These are phyloP conservation scores for Microdochium nivale DNA, from an alignment of 2,329 filamentous ascomycete genomes.

Conservation along the genomic window DNA sequence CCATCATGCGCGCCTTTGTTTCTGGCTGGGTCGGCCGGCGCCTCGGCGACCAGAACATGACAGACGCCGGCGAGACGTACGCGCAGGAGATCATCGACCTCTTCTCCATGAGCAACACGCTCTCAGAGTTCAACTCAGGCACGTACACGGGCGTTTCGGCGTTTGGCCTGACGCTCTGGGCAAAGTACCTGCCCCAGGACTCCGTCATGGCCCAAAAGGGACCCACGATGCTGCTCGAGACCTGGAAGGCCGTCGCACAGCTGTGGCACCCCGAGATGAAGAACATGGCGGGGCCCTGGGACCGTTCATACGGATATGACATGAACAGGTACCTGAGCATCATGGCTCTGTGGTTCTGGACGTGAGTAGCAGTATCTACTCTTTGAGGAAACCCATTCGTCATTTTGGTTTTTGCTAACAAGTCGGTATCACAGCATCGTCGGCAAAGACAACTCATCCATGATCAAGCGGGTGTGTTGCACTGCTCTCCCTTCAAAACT, in stretches of 20 bases:
- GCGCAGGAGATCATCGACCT: slow-evolving; percentile 47
- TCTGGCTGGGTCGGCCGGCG: slow-evolving; percentile 49
- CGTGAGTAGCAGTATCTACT: slow-evolving; percentile 8
- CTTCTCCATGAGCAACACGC: slow-evolving; percentile 44
- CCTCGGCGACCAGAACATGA: slow-evolving; percentile 50
- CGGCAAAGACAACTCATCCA: slow-evolving; percentile 33
- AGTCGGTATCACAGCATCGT: slow-evolving; percentile 20
- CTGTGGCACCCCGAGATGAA: slow-evolving; percentile 51
- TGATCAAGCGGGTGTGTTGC: slow-evolving; percentile 21
- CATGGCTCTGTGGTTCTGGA: slow-evolving; percentile 51
- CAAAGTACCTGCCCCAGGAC: slow-evolving; percentile 45
- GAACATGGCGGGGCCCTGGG: slow-evolving; percentile 58
- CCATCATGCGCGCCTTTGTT: slow-evolving; percentile 54
- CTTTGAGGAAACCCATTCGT: not conserved
- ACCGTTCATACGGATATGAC: slow-evolving; percentile 53
- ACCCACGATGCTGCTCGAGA: slow-evolving; percentile 39
- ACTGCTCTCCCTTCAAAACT: not conserved
- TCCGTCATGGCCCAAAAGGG: slow-evolving; percentile 45
- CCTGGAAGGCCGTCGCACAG: slow-evolving; percentile 40
- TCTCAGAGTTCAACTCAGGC: slow-evolving; percentile 54
- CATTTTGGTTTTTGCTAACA: not conserved
- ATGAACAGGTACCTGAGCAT: slow-evolving; percentile 54
- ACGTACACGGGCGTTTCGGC: slow-evolving; percentile 57
- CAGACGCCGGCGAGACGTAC: slow-evolving; percentile 43
- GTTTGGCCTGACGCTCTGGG: slow-evolving; percentile 48